Percentiles rank a stretch among this genome's conserved stretches.
Evolutionary conservation across 257 asterid species (phyloP).

Genomic region (Cynanchum wilfordii): DNA sequence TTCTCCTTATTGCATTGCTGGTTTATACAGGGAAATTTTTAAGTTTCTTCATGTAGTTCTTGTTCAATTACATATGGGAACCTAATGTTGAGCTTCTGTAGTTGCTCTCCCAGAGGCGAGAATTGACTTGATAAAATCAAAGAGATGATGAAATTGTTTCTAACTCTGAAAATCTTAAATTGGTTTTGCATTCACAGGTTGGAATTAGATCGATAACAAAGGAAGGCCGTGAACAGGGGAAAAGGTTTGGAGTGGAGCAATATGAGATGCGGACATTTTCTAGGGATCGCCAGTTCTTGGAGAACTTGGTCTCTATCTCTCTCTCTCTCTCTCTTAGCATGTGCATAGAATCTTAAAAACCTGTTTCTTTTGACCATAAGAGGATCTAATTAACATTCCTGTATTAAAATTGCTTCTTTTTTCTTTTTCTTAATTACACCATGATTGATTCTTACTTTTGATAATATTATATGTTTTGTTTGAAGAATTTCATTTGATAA

Average conservation of each 20-base stretch:
- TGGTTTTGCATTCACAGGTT: conserved; percentile 49
- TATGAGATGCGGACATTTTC: conserved; percentile 94
- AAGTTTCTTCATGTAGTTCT: neutral
- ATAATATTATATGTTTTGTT: neutral
- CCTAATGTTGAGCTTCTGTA: neutral
- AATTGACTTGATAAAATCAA: neutral
- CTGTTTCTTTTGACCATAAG: too few relatives aligned
- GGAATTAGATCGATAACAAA: conserved; percentile 88
- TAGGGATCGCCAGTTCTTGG: conserved; percentile 59
- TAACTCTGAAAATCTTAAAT: neutral
- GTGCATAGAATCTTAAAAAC: neutral
- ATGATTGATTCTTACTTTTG: neutral
- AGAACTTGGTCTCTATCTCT: conserved; percentile 65
- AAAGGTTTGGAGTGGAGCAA: conserved; percentile 96
- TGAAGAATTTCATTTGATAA: neutral
- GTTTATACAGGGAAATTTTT: neutral
- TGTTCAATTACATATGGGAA: neutral
- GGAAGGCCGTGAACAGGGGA: conserved; percentile 98
- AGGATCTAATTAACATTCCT: neutral
- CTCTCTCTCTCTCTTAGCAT: conserved; percentile 8
- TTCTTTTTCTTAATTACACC: neutral
- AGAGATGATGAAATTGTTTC: conserved; percentile 3
- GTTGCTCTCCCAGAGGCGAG: neutral
- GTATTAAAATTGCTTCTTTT: neutral
- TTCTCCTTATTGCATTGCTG: neutral